Base-by-base conservation (phyloP, 2,329 filamentous ascomycete species). In the Colletotrichum plurivorum region DNA sequence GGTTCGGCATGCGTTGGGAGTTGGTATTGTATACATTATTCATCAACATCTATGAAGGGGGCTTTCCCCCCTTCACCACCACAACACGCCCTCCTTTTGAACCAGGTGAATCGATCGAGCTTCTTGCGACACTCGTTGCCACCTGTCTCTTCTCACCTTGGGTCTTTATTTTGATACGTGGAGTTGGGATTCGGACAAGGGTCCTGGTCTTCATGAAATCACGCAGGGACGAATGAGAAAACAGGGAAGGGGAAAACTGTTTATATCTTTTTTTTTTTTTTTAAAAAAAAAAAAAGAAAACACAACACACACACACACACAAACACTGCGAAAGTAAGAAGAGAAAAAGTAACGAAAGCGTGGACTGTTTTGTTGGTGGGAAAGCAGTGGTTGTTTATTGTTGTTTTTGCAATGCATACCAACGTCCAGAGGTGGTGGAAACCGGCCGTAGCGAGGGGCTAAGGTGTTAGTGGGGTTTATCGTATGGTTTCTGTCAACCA, bases 121-220 rank as follows among this genome's bases (percentile, higher is more conserved):
- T 36, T 15, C 41, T 43, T 15, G 41, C 41, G 41, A n/a, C 13
- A 15, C 41, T 43, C 41, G 31, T 36, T 36, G 31, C 16, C 41
- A 13, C 16, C 13, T 15, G 15, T 49, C 7, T 45, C 27, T 12
- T 53, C 31, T 55, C 48, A 18, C 43, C 55, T 12, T 27, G 20
- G 20, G 51, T 16, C 31, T 46, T 49, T 25, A 12, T 58, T n/a
- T 58, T 69, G 53, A 31, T 65, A 55, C 52, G 31, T 62, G 63
- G 63, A 68, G 56, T 68, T 70, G 52, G 67, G 56, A 70, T 70
- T 62, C 45, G 63, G 67, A 45, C 31, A 62, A 62, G 57, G 43
- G 56, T 56, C 52, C 51, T 69, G 58, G 66, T 63, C 31, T 69
- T 66, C 62, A 63, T 51, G 66, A 63, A 64, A 43, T 61, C 67